Evolutionary conservation across 768 basidiomycete genomes (phyloP).

Genomic region (Suillus weaverae): DNA sequence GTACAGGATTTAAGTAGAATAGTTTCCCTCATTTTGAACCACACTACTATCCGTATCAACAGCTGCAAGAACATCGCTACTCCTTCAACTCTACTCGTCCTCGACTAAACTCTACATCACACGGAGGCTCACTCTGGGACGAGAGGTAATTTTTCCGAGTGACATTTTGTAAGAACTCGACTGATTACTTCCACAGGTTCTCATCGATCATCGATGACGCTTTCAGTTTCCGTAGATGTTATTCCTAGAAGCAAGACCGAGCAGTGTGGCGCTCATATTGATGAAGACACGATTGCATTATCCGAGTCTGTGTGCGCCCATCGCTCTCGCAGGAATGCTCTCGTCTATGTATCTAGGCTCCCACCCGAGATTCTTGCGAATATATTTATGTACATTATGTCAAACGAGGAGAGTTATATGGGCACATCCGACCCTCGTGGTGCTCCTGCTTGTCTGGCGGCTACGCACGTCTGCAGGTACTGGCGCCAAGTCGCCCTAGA

Average conservation of each 20-base stretch:
- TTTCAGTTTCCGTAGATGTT: background rate
- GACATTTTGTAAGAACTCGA: background rate
- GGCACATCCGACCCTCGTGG: background rate
- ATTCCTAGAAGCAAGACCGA: background rate
- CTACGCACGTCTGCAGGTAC: conserved; percentile 59
- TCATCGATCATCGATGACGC: background rate
- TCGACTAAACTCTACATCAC: background rate
- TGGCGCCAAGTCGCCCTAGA: conserved; percentile 57
- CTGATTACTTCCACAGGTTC: background rate
- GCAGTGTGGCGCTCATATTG: conserved; percentile 13
- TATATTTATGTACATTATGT: conserved; percentile 14
- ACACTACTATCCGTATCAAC: no score
- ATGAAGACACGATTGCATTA: conserved; percentile 18
- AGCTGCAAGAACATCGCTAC: no score
- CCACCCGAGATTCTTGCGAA: conserved; percentile 22
- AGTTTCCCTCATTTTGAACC: background rate
- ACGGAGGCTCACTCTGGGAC: background rate
- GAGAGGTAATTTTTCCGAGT: background rate
- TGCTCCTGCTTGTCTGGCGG: conserved; percentile 39
- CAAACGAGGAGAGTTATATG: no score
- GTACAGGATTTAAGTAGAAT: background rate
- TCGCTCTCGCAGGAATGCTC: conserved; percentile 16
- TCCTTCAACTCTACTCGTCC: no score
- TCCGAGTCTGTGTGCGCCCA: conserved; percentile 14
- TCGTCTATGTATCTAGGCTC: conserved; percentile 20